Conservation (phyloP, 1,139 yeast species). For the Yamadazyma buinensis region DNA sequence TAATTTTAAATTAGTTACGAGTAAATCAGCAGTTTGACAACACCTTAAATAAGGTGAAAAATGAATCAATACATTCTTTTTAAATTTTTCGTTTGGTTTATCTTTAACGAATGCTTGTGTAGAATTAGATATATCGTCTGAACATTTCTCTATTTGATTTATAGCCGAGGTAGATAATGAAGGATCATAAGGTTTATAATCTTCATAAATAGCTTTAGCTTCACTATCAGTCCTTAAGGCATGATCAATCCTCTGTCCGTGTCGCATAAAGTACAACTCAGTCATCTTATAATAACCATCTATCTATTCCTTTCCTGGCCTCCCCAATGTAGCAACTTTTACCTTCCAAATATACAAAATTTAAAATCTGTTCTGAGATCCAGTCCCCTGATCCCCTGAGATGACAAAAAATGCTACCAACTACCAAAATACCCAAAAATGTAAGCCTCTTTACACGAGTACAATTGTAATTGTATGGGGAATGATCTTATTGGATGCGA, state of each 20-base stretch:
- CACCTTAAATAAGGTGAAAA: slow-evolving; percentile 46
- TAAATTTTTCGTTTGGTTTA: slow-evolving; percentile 12
- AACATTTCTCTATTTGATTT: slow-evolving; percentile 27
- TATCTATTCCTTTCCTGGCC: no score
- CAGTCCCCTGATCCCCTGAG: no score
- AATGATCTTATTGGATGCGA: no score
- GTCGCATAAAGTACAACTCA: slow-evolving; percentile 45
- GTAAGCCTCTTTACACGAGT: no score
- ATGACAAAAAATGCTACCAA: no score
- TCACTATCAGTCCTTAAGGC: slow-evolving; percentile 23
- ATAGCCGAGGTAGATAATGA: slow-evolving; percentile 31
- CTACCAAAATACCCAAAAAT: no score
- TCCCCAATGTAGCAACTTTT: no score
- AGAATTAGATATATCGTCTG: slow-evolving; percentile 24
- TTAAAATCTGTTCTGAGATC: no score
- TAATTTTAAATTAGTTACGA: slow-evolving; percentile 29
- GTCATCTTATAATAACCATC: slow-evolving; percentile 18
- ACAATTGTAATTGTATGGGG: no score
- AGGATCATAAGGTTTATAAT: slow-evolving; percentile 39
- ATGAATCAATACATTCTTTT: slow-evolving; percentile 40
- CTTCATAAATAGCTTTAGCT: slow-evolving; percentile 26
- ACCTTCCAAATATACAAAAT: no score
- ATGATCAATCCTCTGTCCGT: slow-evolving; percentile 44
- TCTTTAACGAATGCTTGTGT: slow-evolving; percentile 22
- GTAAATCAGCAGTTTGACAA: slow-evolving; percentile 43